Evolutionary conservation across 148 eudicot species (phyloP).

Genomic region (Silene latifolia): DNA sequence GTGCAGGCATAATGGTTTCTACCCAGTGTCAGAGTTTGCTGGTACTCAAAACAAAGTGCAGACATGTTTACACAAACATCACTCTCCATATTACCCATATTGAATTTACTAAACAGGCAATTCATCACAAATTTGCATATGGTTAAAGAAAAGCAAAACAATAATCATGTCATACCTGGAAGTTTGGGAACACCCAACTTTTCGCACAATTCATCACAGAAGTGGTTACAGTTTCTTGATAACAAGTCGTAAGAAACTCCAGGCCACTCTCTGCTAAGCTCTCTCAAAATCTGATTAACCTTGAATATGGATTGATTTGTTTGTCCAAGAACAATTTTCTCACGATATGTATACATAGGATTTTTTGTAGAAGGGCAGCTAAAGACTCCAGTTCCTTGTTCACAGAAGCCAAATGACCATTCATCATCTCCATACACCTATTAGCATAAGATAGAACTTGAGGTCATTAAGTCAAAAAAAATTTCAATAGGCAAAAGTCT

Average conservation of each 20-base stretch:
- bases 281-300: constrained; percentile 76
- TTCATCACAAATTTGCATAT: neutral
- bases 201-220: constrained; percentile 89
- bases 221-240: constrained; percentile 92
- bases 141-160: neutral
- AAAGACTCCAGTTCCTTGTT: constrained; percentile 91
- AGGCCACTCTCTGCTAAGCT: constrained; percentile 97
- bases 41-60: neutral
- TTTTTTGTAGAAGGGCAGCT: constrained; percentile 83
- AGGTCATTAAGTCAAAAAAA: neutral
- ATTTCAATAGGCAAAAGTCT: neutral
- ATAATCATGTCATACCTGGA: constrained; percentile 58
- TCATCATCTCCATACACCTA: constrained; percentile 88
- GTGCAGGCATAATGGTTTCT: neutral
- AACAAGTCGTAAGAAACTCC: constrained; percentile 79
- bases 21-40: neutral
- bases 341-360: constrained; percentile 94
- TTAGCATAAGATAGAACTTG: constrained; percentile 16
- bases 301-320: constrained; percentile 57
- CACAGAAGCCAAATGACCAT: constrained; percentile 98
- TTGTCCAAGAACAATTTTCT: constrained; percentile 70
- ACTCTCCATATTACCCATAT: neutral
- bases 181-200: constrained; percentile 81
- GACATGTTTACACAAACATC: neutral
- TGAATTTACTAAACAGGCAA: neutral